Percentiles rank a stretch among this genome's conserved stretches.
Evolutionary conservation across 2,329 filamentous ascomycete genomes (phyloP).

Genomic region (Coniochaeta hoffmannii): DNA sequence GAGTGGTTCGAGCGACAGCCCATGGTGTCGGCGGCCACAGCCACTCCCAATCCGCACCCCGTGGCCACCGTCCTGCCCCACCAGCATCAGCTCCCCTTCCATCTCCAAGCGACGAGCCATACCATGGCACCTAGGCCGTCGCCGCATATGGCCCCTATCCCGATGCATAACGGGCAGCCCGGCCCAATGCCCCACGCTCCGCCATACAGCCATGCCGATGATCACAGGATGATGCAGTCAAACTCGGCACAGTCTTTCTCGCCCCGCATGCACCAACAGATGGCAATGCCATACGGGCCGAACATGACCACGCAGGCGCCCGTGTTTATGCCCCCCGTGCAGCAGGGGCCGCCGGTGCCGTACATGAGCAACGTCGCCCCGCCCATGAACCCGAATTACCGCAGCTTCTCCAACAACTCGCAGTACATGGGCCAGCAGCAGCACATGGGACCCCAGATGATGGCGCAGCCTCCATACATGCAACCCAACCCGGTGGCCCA

Average conservation of each 20-base stretch:
- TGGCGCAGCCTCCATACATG: constrained; percentile 38
- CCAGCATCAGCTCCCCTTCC: constrained; percentile 76
- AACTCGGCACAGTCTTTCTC: constrained; percentile 82
- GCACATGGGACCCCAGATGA: constrained; percentile 67
- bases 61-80: constrained; percentile 68
- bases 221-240: constrained; percentile 82
- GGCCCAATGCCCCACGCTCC: constrained; percentile 55
- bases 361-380: constrained; percentile 60
- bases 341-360: constrained; percentile 63
- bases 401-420: constrained; percentile 63
- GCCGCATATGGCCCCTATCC: constrained; percentile 70
- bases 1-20: constrained; percentile 70
- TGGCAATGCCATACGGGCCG: constrained; percentile 61
- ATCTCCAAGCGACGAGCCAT: constrained; percentile 68
- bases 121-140: constrained; percentile 61
- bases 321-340: constrained; percentile 62
- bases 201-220: constrained; percentile 64
- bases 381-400: constrained; percentile 57
- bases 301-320: constrained; percentile 63
- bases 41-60: constrained; percentile 63
- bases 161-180: constrained; percentile 68
- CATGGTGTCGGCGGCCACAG: constrained; percentile 47
- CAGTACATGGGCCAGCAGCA: constrained; percentile 66
- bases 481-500: constrained; percentile 57
- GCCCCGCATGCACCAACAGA: constrained; percentile 61